Percentiles rank a stretch among this genome's conserved stretches.
phyloP scores from a whole-genome alignment of 2,329 filamentous ascomycete genomes.

The Penicillium concentricum region DNA sequence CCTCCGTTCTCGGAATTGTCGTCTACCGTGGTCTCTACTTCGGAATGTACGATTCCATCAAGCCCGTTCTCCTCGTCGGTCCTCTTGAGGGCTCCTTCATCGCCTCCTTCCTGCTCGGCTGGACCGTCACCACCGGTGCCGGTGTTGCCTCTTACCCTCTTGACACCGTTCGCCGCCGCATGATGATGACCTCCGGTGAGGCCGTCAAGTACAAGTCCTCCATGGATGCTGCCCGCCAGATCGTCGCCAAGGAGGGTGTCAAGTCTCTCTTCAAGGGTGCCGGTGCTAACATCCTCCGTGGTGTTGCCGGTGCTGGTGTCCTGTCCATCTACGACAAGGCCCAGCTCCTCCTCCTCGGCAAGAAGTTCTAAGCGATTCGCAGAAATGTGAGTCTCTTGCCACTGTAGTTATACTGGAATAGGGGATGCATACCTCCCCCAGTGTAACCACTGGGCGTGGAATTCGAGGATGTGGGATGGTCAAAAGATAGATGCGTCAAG shows the following conservation, averaged over 20 bases:
- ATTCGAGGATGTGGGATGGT: constrained; percentile 33
- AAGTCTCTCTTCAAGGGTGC: constrained; percentile 99
- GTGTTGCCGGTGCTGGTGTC: constrained; percentile 99
- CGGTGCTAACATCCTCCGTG: constrained; percentile 99
- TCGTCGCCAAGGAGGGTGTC: constrained; percentile 93
- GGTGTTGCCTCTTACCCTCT: constrained; percentile 99
- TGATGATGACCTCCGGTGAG: constrained; percentile 98
- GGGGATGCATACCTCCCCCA: constrained; percentile 28
- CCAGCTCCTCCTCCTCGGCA: constrained; percentile 99
- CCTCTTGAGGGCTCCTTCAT: constrained; percentile 96
- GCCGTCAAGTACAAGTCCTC: constrained; percentile 99
- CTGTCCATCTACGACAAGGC: constrained; percentile 99
- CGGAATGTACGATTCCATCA: constrained; percentile 99
- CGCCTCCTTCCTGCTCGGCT: constrained; percentile 97
- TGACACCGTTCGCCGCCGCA: constrained; percentile 99
- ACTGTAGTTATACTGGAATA: constrained; percentile 23
- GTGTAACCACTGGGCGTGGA: constrained; percentile 30
- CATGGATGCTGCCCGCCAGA: constrained; percentile 92
- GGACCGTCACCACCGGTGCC: constrained; percentile 99
- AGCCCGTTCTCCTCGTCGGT: constrained; percentile 94
- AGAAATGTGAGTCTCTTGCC: constrained; percentile 16
- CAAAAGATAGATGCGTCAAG: constrained; percentile 49
- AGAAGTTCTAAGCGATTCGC: constrained; percentile 79
- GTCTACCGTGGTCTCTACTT: constrained; percentile 99
- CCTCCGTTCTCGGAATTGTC: constrained; percentile 97